Percentiles rank a stretch among this genome's conserved stretches.
Evolutionary conservation across 306 rosid genomes (phyloP).

Genomic region (Quercus mongolica): DNA sequence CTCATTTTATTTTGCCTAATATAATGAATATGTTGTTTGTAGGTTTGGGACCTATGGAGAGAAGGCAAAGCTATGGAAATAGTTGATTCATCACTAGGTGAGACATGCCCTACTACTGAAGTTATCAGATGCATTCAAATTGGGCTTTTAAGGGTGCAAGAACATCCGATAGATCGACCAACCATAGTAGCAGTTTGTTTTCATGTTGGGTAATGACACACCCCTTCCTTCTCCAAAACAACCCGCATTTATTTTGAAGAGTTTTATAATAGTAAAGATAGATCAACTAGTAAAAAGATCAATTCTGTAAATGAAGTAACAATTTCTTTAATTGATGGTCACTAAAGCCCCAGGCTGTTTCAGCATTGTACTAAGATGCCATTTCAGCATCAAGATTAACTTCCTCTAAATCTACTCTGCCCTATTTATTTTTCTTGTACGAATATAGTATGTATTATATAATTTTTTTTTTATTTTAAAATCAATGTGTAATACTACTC

Average conservation of each 20-base stretch:
- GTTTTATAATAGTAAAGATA: constrained; percentile 3
- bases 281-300: constrained; percentile 8
- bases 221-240: constrained; percentile 52
- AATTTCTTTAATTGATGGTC: constrained; percentile 15
- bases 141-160: constrained; percentile 62
- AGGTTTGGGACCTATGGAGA: constrained; percentile 69
- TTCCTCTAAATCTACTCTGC: no score
- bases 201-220: constrained; percentile 48
- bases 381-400: no score
- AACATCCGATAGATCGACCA: constrained; percentile 48
- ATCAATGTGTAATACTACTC: no score
- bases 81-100: constrained; percentile 36
- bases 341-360: not conserved
- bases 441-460: no score
- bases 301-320: constrained; percentile 39
- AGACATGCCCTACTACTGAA: constrained; percentile 22
- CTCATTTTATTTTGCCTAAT: not conserved
- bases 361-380: not conserved
- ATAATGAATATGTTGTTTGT: no score
- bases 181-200: constrained; percentile 55
- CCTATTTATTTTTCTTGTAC: no score
- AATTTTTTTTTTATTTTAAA: no score
- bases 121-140: constrained; percentile 53
- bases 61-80: constrained; percentile 35
- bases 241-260: constrained; percentile 59